Evolutionary conservation across 257 asterid genomes (phyloP), one percentile per base, ranked within the genome.

Genomic region (Solanum bulbocastanum): DNA sequence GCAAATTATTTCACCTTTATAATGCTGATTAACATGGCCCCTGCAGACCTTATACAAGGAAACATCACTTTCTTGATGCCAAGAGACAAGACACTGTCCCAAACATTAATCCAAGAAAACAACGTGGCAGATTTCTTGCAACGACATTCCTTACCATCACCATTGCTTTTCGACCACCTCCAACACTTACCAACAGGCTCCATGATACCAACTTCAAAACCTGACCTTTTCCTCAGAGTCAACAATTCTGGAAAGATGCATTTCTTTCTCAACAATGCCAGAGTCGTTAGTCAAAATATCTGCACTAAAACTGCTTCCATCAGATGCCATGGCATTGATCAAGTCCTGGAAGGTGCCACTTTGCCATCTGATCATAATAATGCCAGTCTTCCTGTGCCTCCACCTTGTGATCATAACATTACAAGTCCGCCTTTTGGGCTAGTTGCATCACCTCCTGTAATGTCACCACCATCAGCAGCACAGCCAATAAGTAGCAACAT

Each of bases 291-390:
- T 82, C 98, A 96, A 12, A 91, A 96, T 86, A 91, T 96, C 25
- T 95, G 99, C 32, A 92, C 94, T 14, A 72, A 33, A 13, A 94
- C 92, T 30, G 71, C 88, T 15, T 91, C 94, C 5, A 90, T 95
- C 20, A 90, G 98, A 89, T 96, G 99, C 5, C 99, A 93, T 60
- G 99, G 99, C 27, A 88, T 96, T 37, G 98, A 96, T 65, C 96
- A 92, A n/a, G 92, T 93, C 39, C 85, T 89, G 89, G 92, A 91
- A 39, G 91, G 91, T 13, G 14, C 40, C 66, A 0, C 85, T 32
- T 79, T 79, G 84, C 2, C 65, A 42, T 79, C 84, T 79, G 62
- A 79, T 44, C 62, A 27, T 44, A 44, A 4, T 44, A 79, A 79
- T 79, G 37, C 66, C 40, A 46, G 66, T 44, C 66, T 16, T 46